Conservation (phyloP, 805 yeast species). For the Peterozyma toletana region DNA sequence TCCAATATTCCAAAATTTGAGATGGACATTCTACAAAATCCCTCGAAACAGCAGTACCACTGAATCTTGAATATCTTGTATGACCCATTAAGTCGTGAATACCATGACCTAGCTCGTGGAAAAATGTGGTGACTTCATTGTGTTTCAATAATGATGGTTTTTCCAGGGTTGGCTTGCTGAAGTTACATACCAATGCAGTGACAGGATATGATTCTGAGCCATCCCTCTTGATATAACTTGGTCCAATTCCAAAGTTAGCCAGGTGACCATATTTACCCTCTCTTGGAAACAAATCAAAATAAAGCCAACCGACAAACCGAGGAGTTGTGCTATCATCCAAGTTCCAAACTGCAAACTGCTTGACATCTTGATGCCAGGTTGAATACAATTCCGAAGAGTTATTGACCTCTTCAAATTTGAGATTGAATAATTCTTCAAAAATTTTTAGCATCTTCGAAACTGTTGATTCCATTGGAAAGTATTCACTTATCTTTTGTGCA, state of each 20-base stretch:
- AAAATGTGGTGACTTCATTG: slow-evolving; percentile 72
- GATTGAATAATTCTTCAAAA: slow-evolving; percentile 62
- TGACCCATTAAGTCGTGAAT: slow-evolving; percentile 70
- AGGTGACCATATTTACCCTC: slow-evolving; percentile 87
- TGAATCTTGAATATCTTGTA: slow-evolving; percentile 59
- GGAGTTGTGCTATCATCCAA: slow-evolving; percentile 41
- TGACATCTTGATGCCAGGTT: slow-evolving; percentile 77
- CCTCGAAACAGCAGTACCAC: slow-evolving; percentile 72
- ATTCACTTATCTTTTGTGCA: slow-evolving; percentile 63
- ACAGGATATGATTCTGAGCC: slow-evolving; percentile 55
- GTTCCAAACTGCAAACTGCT: slow-evolving; percentile 65
- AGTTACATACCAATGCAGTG: slow-evolving; percentile 78
- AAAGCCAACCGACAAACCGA: slow-evolving; percentile 69
- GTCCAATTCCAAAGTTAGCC: slow-evolving; percentile 66
- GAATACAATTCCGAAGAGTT: slow-evolving; percentile 28
- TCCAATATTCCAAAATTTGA: slow-evolving; percentile 84
- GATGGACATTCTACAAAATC: slow-evolving; percentile 92
- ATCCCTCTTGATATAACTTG: slow-evolving; percentile 46
- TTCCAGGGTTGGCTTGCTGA: slow-evolving; percentile 62
- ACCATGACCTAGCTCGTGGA: slow-evolving; percentile 90
- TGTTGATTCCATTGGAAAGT: slow-evolving; percentile 68
- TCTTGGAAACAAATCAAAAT: slow-evolving; percentile 79
- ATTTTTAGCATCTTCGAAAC: slow-evolving; percentile 62
- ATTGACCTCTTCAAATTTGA: slow-evolving; percentile 52
- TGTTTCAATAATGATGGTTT: slow-evolving; percentile 76